A percentile compares a stretch with the other conserved stretches of the same genome.
Conservation (phyloP, 192 early-diverging fungal species). For the Oehlia diaphana region DNA sequence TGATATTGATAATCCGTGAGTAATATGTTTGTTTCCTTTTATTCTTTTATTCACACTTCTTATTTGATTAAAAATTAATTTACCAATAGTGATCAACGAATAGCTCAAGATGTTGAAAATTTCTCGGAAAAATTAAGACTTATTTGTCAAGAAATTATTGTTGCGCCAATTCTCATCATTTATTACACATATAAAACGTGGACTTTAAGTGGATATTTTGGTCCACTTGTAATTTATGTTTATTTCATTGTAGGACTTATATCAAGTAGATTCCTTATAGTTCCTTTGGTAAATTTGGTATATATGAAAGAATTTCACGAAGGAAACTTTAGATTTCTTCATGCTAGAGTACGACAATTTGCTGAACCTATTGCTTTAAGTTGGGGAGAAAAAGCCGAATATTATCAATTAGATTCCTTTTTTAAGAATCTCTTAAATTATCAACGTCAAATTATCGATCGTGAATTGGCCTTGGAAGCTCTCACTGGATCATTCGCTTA, state of each 20-base stretch:
- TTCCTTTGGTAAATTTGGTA: conserved; percentile 74
- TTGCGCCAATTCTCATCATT: conserved; percentile 70
- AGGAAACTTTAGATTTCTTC: conserved; percentile 72
- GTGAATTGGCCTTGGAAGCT: conserved; percentile 48
- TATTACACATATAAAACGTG: conserved; percentile 81
- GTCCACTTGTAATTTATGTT: conserved; percentile 69
- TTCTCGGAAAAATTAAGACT: conserved; percentile 62
- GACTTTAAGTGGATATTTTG: conserved; percentile 61
- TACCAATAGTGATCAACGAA: conserved; percentile 69
- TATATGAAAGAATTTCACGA: conserved; percentile 76
- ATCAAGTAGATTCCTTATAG: conserved; percentile 64
- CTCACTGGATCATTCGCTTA: conserved; percentile 70
- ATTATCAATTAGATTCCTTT: conserved; percentile 48
- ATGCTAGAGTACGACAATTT: conserved; percentile 69
- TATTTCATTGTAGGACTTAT: conserved; percentile 69
- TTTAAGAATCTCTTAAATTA: conserved; percentile 56
- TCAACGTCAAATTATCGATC: conserved; percentile 60
- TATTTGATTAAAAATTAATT: conserved; percentile 10
- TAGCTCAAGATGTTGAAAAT: conserved; percentile 87
- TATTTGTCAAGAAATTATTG: conserved; percentile 62
- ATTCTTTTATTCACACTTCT: conserved; percentile 11
- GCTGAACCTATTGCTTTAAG: conserved; percentile 83
- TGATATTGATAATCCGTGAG: conserved; percentile 71
- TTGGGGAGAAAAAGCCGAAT: conserved; percentile 72
- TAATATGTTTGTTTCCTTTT: conserved; percentile 3